Evolutionary conservation across 805 yeast species (phyloP), one percentile per base, ranked within the genome.

Genomic region (Ogataea nonfermentans): DNA sequence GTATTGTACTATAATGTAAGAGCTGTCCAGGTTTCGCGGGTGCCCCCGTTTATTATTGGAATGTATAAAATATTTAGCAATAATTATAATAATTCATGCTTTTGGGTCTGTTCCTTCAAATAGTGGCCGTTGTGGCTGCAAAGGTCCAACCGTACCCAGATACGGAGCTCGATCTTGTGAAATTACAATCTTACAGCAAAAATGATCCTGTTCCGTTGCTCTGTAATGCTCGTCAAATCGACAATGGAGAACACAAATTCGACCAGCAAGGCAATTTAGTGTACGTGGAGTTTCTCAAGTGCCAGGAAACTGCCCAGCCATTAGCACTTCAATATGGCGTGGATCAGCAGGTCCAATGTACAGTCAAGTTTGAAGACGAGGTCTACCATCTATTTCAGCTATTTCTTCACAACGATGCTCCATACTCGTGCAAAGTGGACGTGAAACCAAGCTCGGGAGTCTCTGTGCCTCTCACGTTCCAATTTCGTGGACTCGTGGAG

Each of bases 401-500:
- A 32, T 84, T 84, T 56, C 65, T 84, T 29, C 93, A 84, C 58
- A 83, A 84, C 55, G 93, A 84, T 56, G 79, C 74, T 7, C 93
- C 93, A 20, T 77, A 79, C 55, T 73, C 84, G 32, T 84, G 93
- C 58, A 66, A 82, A 40, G 49, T 81, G 8, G 83, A 84, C 3
- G 58, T 76, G 42, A 62, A 73, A 13, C 64, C 64, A 25, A 62
- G 66, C 39, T 63, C 67, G 29, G 65, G 71, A 24, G 74, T 75
- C 6, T 63, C 55, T 24, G 63, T 82, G 9, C 90, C 91, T 4
- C 59, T 83, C 40, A 72, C 78, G 6, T 69, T 84, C 56, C 76
- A 77, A 50, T 63, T 84, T 39, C 70, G 88, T 48, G 91, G 91
- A 4, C 74, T 73, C 44, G 71, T 82, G 26, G 78, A 78, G 49